Conservation (phyloP, 1,139 yeast species). For the Hansenula lynferdii region DNA sequence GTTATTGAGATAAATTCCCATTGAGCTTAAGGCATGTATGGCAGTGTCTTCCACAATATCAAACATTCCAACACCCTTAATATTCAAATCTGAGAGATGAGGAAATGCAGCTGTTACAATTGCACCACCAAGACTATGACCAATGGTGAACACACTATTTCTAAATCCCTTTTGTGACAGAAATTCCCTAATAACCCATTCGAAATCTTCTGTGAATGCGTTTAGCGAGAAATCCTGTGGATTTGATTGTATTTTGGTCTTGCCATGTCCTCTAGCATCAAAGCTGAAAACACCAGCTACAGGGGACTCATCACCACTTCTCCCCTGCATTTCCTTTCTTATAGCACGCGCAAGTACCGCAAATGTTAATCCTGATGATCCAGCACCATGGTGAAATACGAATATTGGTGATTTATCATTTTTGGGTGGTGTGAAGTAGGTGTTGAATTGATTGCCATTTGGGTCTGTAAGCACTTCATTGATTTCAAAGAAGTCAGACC, state of each 20-base stretch:
- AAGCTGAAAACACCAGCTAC: constrained; percentile 59
- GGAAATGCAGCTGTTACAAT: constrained; percentile 52
- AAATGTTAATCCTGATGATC: constrained; percentile 80
- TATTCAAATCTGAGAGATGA: constrained; percentile 25
- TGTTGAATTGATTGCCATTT: constrained; percentile 39
- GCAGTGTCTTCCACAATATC: constrained; percentile 97
- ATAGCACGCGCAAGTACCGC: constrained; percentile 44
- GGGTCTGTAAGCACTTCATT: constrained; percentile 25
- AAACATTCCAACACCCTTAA: constrained; percentile 67
- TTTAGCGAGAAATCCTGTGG: constrained; percentile 42
- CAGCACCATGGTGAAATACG: constrained; percentile 92
- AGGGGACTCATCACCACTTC: constrained; percentile 14
- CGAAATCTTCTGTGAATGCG: constrained; percentile 53
- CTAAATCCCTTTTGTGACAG: constrained; percentile 18
- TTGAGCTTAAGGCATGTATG: constrained; percentile 55
- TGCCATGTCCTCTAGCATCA: constrained; percentile 87
- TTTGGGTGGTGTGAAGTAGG: constrained; percentile 56
- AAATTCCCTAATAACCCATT: constrained; percentile 39
- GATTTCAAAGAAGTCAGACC: constrained; percentile 37
- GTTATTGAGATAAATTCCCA: constrained; percentile 56
- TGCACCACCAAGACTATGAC: constrained; percentile 94
- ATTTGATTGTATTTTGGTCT: constrained; percentile 30
- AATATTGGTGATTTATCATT: constrained; percentile 46
- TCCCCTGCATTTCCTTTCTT: constrained; percentile 22
- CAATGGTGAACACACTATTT: constrained; percentile 51